Evolutionary conservation across 192 early-diverging fungal species (phyloP).

Genomic region (Paraglomus occultum): DNA sequence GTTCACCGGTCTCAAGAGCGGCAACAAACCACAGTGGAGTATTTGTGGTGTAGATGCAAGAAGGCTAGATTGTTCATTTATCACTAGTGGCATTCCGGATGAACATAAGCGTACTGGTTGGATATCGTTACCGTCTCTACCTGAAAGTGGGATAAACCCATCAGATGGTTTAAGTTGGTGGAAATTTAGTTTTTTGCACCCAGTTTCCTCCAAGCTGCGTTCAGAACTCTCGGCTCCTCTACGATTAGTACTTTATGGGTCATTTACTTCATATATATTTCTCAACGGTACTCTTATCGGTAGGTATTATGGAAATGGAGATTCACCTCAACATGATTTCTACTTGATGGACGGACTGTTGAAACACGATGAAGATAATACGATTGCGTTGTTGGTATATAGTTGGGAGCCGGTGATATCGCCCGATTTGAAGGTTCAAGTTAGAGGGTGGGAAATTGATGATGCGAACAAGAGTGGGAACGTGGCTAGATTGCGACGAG

Average conservation of each 20-base stretch:
- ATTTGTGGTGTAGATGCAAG: slow-evolving; percentile 76
- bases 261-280: slow-evolving; percentile 64
- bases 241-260: slow-evolving; percentile 63
- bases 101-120: slow-evolving; percentile 49
- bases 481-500: slow-evolving; percentile 3
- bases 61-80: slow-evolving; percentile 54
- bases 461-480: slow-evolving; percentile 25
- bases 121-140: slow-evolving; percentile 25
- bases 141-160: slow-evolving; percentile 20
- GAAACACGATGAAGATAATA: slow-evolving; percentile 37
- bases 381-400: slow-evolving; percentile 50
- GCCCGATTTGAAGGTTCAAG: slow-evolving; percentile 18
- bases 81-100: slow-evolving; percentile 73
- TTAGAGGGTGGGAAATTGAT: slow-evolving; percentile 30
- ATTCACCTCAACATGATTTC: slow-evolving; percentile 67
- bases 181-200: slow-evolving; percentile 31
- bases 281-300: slow-evolving; percentile 67
- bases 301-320: slow-evolving; percentile 68
- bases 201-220: neutral
- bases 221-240: slow-evolving; percentile 50
- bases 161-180: slow-evolving; percentile 40
- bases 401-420: slow-evolving; percentile 30
- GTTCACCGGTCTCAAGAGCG: slow-evolving; percentile 51
- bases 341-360: slow-evolving; percentile 59
- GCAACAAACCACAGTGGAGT: slow-evolving; percentile 58